Conservation (phyloP, 2,329 filamentous ascomycete genomes). For the Xylariaceae sp. region DNA sequence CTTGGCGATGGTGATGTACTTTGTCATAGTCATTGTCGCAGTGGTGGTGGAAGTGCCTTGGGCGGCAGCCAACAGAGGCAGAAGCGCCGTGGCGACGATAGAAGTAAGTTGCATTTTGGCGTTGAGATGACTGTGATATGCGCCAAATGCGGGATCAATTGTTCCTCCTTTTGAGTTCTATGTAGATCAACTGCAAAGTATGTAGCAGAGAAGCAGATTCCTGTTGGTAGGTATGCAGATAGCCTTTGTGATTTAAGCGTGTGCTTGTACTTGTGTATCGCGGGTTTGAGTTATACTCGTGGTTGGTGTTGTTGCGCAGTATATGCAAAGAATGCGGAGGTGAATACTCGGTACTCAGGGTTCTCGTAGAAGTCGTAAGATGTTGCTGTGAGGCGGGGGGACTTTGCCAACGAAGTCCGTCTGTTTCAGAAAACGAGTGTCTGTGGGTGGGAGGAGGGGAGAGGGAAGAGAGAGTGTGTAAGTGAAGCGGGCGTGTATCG, state of each 20-base stretch:
- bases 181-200: constrained; percentile 17
- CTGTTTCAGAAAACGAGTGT: constrained; percentile 21
- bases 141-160: too few relatives aligned
- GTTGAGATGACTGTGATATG: neutral
- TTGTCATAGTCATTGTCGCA: constrained; percentile 49
- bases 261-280: too few relatives aligned
- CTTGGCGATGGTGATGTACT: constrained; percentile 50
- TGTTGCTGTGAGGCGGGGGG: constrained; percentile 4
- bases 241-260: too few relatives aligned
- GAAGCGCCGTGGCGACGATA: constrained; percentile 45
- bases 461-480: constrained; percentile 11
- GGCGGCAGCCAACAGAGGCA: constrained; percentile 55
- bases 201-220: constrained; percentile 3
- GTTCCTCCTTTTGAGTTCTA: constrained; percentile 7
- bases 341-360: constrained; percentile 32
- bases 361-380: constrained; percentile 26
- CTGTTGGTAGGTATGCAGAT: neutral
- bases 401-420: constrained; percentile 36
- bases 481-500: constrained; percentile 2
- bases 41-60: constrained; percentile 41
- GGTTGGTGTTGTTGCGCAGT: constrained; percentile 14
- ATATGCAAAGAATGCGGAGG: constrained; percentile 23
- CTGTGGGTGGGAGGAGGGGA: constrained; percentile 3
- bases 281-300: neutral
- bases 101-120: constrained; percentile 43